Evolutionary conservation across 768 basidiomycete species (phyloP).

Genomic region (Kwoniella shandongensis): DNA sequence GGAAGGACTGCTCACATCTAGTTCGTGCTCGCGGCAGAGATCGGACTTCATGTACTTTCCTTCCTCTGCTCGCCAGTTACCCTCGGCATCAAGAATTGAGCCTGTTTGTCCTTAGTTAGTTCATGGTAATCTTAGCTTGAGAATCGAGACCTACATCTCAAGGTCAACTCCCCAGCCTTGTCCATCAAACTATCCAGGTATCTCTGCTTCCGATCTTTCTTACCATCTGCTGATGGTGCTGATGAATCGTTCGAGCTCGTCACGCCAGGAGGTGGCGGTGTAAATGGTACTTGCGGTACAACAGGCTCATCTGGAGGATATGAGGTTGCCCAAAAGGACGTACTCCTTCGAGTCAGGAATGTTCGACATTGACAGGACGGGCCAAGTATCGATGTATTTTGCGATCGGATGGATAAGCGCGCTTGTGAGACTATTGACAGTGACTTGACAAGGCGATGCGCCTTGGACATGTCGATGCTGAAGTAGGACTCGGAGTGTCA

Average conservation of each 20-base stretch:
- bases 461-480: too few relatives aligned
- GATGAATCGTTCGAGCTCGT: background rate
- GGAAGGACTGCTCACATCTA: slow-evolving; percentile 68
- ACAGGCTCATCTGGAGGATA: slow-evolving; percentile 19
- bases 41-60: slow-evolving; percentile 77
- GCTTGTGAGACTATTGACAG: too few relatives aligned
- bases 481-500: too few relatives aligned
- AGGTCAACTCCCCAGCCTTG: slow-evolving; percentile 80
- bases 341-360: slow-evolving; percentile 27
- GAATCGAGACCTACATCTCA: slow-evolving; percentile 69
- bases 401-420: too few relatives aligned
- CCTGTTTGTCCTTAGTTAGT: slow-evolving; percentile 55
- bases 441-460: too few relatives aligned
- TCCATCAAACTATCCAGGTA: slow-evolving; percentile 53
- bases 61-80: slow-evolving; percentile 57
- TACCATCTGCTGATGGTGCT: slow-evolving; percentile 16
- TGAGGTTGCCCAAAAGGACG: slow-evolving; percentile 36
- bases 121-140: too few relatives aligned
- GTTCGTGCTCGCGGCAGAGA: slow-evolving; percentile 77
- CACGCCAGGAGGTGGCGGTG: slow-evolving; percentile 19
- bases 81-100: slow-evolving; percentile 81
- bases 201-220: slow-evolving; percentile 40
- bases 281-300: slow-evolving; percentile 26
- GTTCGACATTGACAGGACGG: slow-evolving; percentile 1
- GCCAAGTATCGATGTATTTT: background rate